These are phyloP conservation scores for Powellomyces hirtus DNA, from an alignment of 192 early-diverging fungal species.

Conservation along the genomic window DNA sequence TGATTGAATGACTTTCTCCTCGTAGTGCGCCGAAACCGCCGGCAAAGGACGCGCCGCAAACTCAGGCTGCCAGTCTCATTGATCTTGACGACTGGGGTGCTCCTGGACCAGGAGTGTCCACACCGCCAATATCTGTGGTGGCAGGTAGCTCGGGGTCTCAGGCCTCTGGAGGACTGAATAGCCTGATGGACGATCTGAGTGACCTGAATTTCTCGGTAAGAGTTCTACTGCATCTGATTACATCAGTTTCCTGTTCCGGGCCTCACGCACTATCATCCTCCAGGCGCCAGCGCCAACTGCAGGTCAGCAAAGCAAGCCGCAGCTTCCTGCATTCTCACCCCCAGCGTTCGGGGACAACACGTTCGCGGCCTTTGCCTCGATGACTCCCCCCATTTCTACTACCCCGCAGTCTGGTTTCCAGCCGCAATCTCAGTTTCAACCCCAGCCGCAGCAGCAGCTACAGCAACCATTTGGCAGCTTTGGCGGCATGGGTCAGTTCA, in stretches of 20 bases:
- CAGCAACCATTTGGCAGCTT: background rate
- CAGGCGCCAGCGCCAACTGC: background rate
- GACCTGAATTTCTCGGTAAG: slow-evolving; percentile 37
- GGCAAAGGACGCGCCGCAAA: slow-evolving; percentile 4
- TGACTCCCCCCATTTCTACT: background rate
- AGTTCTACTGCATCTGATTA: background rate
- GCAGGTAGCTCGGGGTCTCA: background rate
- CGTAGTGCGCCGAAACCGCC: background rate
- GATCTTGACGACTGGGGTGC: slow-evolving; percentile 50
- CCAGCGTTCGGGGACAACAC: background rate
- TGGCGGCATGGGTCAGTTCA: background rate
- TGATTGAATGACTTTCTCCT: too few relatives aligned
- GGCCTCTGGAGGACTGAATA: background rate
- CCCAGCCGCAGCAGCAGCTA: background rate
- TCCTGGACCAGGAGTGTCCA: slow-evolving; percentile 22
- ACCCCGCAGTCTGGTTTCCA: background rate
- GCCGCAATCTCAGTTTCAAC: background rate
- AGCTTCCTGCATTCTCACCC: background rate
- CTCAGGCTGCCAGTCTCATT: slow-evolving; percentile 40
- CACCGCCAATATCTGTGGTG: background rate
- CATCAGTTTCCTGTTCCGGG: background rate
- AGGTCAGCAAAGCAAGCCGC: background rate
- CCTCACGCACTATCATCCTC: background rate
- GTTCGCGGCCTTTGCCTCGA: background rate
- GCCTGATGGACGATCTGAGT: slow-evolving; percentile 34